Base-by-base conservation (phyloP, 352 stramenopile genomes). In the Pythium dissimile region DNA sequence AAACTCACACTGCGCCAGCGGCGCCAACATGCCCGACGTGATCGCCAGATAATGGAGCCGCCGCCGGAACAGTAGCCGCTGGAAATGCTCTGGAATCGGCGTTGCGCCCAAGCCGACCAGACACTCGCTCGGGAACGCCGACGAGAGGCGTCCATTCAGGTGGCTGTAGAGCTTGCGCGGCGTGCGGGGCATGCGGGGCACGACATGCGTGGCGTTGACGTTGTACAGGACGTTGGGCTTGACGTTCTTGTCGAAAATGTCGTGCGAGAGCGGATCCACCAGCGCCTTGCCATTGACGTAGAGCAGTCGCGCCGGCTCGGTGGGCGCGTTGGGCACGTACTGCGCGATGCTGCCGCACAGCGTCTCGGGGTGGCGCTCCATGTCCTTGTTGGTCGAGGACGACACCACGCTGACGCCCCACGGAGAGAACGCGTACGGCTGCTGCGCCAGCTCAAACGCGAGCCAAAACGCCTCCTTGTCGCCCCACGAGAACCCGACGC, bases 331-430 rank as follows among this genome's bases (percentile, higher is more conserved):
- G 3, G 44, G 75, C 12, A 86, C 31, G 38, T 74, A 89, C 48
- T 92, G 82, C 13, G 75, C 73, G 35, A 89, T 75, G 65, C 68
- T 87, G 11, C 82, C 83, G 37, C 83, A 93, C 0, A 91, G 67
- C 8, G 80, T 87, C 28, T 78, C 64, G 6, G 66, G 53, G 39
- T 92, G 80, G 1, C 65, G 47, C 32, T 67, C 44, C 59, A 88
- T 72, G 59, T 88, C 80, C 10, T 73, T 44, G 42, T 84, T 86
- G 11, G 78, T 31, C 1, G 60, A 63, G 7, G 63, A 68, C 2
- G 70, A 71, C n/a, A 90, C 64, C 35, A 83, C 69, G 8, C 71
- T 81, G 12, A 79, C 71, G 1, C 78, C 77, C 73, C 72, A 88
- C 0, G 78, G 80, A 5, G 78, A 88, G 66, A 91, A 91, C 48